Base-by-base conservation (phyloP, 192 early-diverging fungal genomes). In the Entomortierella lignicola region DNA sequence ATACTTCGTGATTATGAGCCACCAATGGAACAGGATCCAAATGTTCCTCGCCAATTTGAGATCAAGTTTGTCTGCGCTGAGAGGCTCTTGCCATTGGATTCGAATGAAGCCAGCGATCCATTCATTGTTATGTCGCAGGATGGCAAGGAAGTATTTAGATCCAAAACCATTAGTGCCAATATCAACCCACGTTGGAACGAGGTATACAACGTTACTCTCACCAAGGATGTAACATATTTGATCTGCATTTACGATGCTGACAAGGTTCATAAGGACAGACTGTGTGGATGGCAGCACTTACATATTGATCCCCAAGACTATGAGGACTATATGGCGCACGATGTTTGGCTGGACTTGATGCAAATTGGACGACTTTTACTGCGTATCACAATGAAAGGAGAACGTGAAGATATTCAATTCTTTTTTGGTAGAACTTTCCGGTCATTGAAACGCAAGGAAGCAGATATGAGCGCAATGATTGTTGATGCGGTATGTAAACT, bases 151-250 rank as follows among this genome's bases (percentile, higher is more conserved):
- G 64, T 90, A 41, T 81, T 82, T 69, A 70, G 87, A 75, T 85
- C 91, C 64, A 71, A 84, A 55, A 85, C 89, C 29, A 65, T 90
- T 62, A 89, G 87, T 58, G 89, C 89, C 37, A 91, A 91, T 3
- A 80, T 89, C 10, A 93, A 94, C 58, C 93, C 92, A n/a, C 85
- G 92, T 27, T 95, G 94, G 94, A 91, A 95, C 61, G 87, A 95
- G 75, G 83, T 87, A 27, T 92, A 92, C 74, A 90, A 95, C 57
- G 77, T 90, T 42, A 85, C 86, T 13, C 60, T 94, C 26, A 82
- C 69, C 7, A 81, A 88, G 43, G 67, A 85, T 39, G 82, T 82
- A 1, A 71, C 74, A 0, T 84, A 89, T 34, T 26, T 62, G 18
- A 60, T 84, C 52, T 59, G 71, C 18, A 83, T 91, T 8, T 85